Conservation (phyloP, 1,284 basidiomycete species). For the Boletus albobrunnescens region DNA sequence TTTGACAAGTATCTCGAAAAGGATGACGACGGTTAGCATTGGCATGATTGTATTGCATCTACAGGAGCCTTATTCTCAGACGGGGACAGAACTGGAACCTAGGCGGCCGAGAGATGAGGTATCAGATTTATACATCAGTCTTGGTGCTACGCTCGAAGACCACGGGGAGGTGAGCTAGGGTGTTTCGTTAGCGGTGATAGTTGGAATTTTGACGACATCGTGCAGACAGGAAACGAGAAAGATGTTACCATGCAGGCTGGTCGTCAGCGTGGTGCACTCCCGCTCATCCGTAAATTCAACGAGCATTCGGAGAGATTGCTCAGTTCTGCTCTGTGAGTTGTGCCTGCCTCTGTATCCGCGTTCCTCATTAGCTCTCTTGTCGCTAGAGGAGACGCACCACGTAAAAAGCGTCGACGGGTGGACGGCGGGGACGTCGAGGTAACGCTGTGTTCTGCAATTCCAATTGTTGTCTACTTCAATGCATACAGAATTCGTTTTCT, state of each 20-base stretch:
- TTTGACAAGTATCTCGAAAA: constrained; percentile 94
- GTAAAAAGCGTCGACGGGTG: constrained; percentile 56
- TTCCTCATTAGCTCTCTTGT: not conserved
- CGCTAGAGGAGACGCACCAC: constrained; percentile 53
- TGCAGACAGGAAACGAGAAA: constrained; percentile 77
- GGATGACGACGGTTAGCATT: constrained; percentile 80
- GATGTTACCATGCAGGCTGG: constrained; percentile 98
- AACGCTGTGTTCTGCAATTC: constrained; percentile 23
- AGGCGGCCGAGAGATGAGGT: constrained; percentile 61
- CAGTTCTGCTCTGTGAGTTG: constrained; percentile 65
- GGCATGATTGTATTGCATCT: not conserved
- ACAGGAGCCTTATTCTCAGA: not conserved
- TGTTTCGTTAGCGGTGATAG: not conserved
- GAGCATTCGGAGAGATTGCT: constrained; percentile 91
- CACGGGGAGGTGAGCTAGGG: constrained; percentile 70
- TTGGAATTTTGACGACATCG: not conserved
- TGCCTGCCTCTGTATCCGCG: not conserved
- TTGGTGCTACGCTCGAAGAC: constrained; percentile 88
- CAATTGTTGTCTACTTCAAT: not conserved
- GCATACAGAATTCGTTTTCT: constrained; percentile 46
- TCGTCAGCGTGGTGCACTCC: constrained; percentile 79
- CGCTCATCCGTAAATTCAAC: constrained; percentile 95
- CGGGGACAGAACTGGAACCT: constrained; percentile 71
- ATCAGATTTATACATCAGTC: constrained; percentile 78
- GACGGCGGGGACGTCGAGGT: constrained; percentile 37